phyloP scores from a whole-genome alignment of 768 basidiomycete genomes.

The Tricholoma terreum region DNA sequence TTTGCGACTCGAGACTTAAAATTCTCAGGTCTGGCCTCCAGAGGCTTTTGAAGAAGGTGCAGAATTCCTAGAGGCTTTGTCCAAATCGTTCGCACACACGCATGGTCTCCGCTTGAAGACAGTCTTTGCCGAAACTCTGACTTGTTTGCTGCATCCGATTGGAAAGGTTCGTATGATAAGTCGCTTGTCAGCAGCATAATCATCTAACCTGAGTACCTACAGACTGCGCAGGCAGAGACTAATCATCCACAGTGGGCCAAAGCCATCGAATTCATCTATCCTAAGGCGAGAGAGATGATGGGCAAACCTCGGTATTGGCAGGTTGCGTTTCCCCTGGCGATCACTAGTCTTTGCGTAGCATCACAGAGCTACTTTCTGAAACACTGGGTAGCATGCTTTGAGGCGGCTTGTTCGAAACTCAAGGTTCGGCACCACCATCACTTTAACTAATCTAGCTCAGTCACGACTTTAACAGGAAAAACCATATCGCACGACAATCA shows the following conservation, averaged over 20 bases:
- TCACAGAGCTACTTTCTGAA: slow-evolving; percentile 82
- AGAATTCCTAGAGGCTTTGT: slow-evolving; percentile 83
- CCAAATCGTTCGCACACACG: slow-evolving; percentile 78
- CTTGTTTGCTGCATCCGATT: slow-evolving; percentile 78
- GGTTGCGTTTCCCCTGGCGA: slow-evolving; percentile 78
- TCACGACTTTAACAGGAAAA: slow-evolving; percentile 62
- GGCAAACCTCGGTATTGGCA: slow-evolving; percentile 88
- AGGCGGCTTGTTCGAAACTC: slow-evolving; percentile 67
- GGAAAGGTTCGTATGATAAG: slow-evolving; percentile 57
- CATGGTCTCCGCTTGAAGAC: slow-evolving; percentile 82
- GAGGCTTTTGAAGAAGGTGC: slow-evolving; percentile 92
- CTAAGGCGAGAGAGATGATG: slow-evolving; percentile 82
- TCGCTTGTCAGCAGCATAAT: background rate
- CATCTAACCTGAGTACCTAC: slow-evolving; percentile 3
- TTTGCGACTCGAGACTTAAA: background rate
- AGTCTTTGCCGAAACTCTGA: slow-evolving; percentile 81
- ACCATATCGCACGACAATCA: slow-evolving; percentile 58
- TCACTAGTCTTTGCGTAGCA: slow-evolving; percentile 83
- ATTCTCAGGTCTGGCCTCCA: slow-evolving; percentile 82
- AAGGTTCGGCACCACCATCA: slow-evolving; percentile 51
- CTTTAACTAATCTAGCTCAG: background rate
- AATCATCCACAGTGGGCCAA: slow-evolving; percentile 95
- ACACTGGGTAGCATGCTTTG: slow-evolving; percentile 76
- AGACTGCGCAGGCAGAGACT: slow-evolving; percentile 95
- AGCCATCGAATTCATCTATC: slow-evolving; percentile 80